phyloP scores from a whole-genome alignment of 805 yeast species.

The Grigorovia transvaalensis region DNA sequence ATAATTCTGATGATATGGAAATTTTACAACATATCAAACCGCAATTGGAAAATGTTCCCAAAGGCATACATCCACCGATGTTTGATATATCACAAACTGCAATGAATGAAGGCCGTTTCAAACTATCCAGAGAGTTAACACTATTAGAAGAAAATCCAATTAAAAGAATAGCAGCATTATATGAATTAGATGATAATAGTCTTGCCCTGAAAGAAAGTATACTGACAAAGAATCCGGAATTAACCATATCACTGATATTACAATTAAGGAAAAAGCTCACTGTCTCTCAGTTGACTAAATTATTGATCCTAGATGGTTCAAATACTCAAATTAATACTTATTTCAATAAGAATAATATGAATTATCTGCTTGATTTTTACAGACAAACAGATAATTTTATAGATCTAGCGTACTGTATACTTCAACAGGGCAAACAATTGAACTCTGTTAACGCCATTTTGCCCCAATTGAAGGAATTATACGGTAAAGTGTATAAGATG shows the following conservation, averaged over 20 bases:
- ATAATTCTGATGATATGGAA: slow-evolving; percentile 46
- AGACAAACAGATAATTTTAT: slow-evolving; percentile 53
- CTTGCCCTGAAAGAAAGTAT: slow-evolving; percentile 60
- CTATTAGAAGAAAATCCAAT: slow-evolving; percentile 50
- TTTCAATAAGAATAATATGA: slow-evolving; percentile 28
- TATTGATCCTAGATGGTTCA: slow-evolving; percentile 38
- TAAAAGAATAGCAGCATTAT: slow-evolving; percentile 50
- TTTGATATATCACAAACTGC: slow-evolving; percentile 19
- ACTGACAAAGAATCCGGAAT: slow-evolving; percentile 48
- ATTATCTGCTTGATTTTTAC: slow-evolving; percentile 42
- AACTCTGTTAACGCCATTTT: slow-evolving; percentile 29
- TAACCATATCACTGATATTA: slow-evolving; percentile 38
- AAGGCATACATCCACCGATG: slow-evolving; percentile 32
- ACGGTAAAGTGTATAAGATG: slow-evolving; percentile 15
- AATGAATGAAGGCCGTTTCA: slow-evolving; percentile 57
- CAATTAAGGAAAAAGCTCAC: slow-evolving; percentile 44
- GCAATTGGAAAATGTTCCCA: slow-evolving; percentile 5
- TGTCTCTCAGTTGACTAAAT: slow-evolving; percentile 56
- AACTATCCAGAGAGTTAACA: slow-evolving; percentile 56
- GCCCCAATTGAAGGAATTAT: slow-evolving; percentile 27
- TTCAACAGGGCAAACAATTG: slow-evolving; percentile 24
- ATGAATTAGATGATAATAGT: slow-evolving; percentile 63
- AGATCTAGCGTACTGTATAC: slow-evolving; percentile 36
- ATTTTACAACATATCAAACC: slow-evolving; percentile 39
- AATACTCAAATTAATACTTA: slow-evolving; percentile 25